Base-by-base conservation (phyloP, 805 yeast genomes). In the Lipomyces spencermartinsiae region DNA sequence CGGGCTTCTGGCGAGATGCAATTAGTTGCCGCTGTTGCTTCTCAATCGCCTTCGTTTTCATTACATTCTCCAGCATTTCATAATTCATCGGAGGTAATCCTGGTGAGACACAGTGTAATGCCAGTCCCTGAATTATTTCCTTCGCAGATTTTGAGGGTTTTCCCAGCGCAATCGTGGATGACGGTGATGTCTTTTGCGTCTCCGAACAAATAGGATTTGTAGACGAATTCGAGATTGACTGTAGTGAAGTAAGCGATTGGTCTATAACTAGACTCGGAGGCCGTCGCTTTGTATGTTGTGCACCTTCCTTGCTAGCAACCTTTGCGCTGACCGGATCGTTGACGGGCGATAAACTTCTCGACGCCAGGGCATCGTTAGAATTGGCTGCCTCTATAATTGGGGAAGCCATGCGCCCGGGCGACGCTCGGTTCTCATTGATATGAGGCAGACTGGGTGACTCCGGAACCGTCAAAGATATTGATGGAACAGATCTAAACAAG, bases 101-200 rank as follows among this genome's bases (percentile, higher is more conserved):
- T 5, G 78, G 78, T 10, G 77, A 74, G 37, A 76, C 76, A 61
- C 78, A 76, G 58, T 76, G 77, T 43, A 76, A 62, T 25, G 77
- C 78, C 31, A 76, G 73, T 46, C 73, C 77, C 61, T 75, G 74
- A 39, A 74, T 76, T 22, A 76, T 73, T 37, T 76, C 78, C 53
- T 73, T 73, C 2, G 78, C 72, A 9, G 72, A 69, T 57, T 68
- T 68, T 9, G 46, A 12, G 4, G 64, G 29, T n/a, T 43, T 51
- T 10, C 57, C 58, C 10, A 61, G 9, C 29, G 22, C 56, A 25
- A 31, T 6, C 29, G 31, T 25, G 34, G 56, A 53, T 9, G 16
- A 16, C n/a, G 56, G 56, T 31, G 56, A 53, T 25, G 34, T 16
- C 22, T 53, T 53, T 31, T 25, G 56, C 31, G 56, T 22, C n/a